phyloP scores from a whole-genome alignment of 2,329 filamentous ascomycete species.

The Catunica adiposa region DNA sequence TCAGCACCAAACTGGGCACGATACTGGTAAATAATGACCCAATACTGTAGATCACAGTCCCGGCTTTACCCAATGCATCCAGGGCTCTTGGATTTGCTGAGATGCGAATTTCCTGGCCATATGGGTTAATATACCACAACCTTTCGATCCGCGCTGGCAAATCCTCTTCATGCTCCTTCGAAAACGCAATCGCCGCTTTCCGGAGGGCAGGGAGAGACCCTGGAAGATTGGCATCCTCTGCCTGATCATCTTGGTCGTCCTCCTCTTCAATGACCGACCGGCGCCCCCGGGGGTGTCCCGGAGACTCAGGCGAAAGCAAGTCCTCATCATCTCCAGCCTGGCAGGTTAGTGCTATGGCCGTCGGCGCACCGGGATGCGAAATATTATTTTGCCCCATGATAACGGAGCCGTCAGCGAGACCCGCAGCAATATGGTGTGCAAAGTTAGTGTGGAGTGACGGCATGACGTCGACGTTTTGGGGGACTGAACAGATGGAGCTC shows the following conservation, averaged over 20 bases:
- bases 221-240: constrained; percentile 67
- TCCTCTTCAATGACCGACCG: constrained; percentile 35
- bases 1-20: constrained; percentile 62
- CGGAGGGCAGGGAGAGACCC: constrained; percentile 67
- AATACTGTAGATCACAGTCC: constrained; percentile 74
- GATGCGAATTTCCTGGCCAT: constrained; percentile 87
- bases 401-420: constrained; percentile 54
- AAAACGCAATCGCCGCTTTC: constrained; percentile 66
- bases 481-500: constrained; percentile 71
- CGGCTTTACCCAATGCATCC: constrained; percentile 44
- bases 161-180: constrained; percentile 59
- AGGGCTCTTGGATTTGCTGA: constrained; percentile 68
- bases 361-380: constrained; percentile 61
- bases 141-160: constrained; percentile 61
- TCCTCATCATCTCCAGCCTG: constrained; percentile 11
- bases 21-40: constrained; percentile 88
- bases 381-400: constrained; percentile 91
- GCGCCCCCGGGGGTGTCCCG: constrained; percentile 8
- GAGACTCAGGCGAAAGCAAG: constrained; percentile 3
- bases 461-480: constrained; percentile 58
- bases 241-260: constrained; percentile 40
- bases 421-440: constrained; percentile 82
- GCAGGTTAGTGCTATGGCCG: constrained; percentile 23
- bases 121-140: constrained; percentile 96
- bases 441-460: constrained; percentile 92